Conservation (phyloP, 2,329 filamentous ascomycete genomes). For the Claviceps sp. region DNA sequence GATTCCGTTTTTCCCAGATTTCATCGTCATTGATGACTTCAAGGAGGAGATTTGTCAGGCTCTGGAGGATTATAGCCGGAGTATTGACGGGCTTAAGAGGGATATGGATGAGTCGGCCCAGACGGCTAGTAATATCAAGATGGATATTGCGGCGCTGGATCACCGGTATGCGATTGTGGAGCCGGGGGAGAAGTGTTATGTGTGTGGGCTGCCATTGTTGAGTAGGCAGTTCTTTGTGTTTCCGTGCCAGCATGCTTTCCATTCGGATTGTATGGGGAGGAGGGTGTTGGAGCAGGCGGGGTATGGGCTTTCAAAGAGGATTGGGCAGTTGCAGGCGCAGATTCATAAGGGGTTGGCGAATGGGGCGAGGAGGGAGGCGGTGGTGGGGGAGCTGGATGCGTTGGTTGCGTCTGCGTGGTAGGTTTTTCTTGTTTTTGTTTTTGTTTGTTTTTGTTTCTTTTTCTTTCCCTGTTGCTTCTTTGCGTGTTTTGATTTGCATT, state of each 20-base stretch:
- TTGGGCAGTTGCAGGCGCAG: conserved; percentile 73
- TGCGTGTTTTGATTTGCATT: not conserved
- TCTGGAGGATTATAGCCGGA: conserved; percentile 82
- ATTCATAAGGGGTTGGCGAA: conserved; percentile 63
- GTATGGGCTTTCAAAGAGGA: conserved; percentile 60
- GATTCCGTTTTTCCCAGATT: conserved; percentile 97
- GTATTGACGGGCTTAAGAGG: conserved; percentile 74
- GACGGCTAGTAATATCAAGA: conserved; percentile 81
- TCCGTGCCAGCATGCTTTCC: conserved; percentile 94
- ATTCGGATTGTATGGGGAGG: conserved; percentile 82
- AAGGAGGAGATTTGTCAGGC: conserved; percentile 95
- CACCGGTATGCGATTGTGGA: conserved; percentile 91
- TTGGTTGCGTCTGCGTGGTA: conserved; percentile 83
- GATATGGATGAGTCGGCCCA: conserved; percentile 93
- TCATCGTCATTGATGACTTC: conserved; percentile 97
- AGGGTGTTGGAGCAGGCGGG: conserved; percentile 76
- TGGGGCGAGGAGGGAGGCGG: conserved; percentile 62
- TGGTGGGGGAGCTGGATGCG: conserved; percentile 82
- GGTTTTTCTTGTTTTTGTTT: conserved; percentile 17
- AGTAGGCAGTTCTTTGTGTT: conserved; percentile 96
- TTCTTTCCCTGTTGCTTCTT: not conserved
- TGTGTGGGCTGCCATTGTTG: conserved; percentile 72
- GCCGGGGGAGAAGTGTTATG: conserved; percentile 86
- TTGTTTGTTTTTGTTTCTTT: not conserved
- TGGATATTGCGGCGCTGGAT: conserved; percentile 76